Evolutionary conservation across 352 stramenopile species (phyloP), one percentile per base, ranked within the genome.

Genomic region (Globisporangium paddicum): DNA sequence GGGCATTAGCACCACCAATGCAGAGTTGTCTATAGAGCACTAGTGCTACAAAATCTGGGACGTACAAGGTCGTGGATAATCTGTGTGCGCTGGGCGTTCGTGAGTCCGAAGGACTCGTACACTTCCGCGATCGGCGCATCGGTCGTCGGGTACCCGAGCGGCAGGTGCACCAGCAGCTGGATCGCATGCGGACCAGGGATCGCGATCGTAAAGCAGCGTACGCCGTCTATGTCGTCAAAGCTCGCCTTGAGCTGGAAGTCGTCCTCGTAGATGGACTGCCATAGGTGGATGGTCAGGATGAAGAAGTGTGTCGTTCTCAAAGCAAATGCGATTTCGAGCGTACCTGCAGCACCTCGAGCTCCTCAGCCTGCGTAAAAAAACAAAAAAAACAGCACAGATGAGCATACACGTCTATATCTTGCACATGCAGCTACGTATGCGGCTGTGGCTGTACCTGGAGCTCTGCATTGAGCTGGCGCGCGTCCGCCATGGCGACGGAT

Each of bases 101-200:
- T 90, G 21, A 93, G 71, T 6, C 86, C 86, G 18, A 91, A 88
- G 2, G 82, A 93, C 51, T 95, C 84, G 67, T 90, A 87, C 0
- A 95, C 74, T 67, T 90, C 71, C 23, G 81, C 83, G 52, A 95
- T 68, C 7, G 86, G 86, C 13, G 83, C 64, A 44, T 93, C 84
- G 0, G 57, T 67, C 23, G 75, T 85, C 35, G 86, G 86, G 34
- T 95, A 95, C 48, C 71, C 75, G 19, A 77, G 50, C 26, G 86
- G 86, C 30, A 95, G 48, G 41, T 95, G 79, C 6, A 95, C 69
- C 18, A 89, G 55, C 23, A 95, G 63, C 51, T 80, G 72, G 41
- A 95, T 85, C 45, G 72, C 71, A 54, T 90, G 79, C 30, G 70
- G 70, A 0, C 85, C 85, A 3, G 74, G 77, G 16, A 95, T 63